A percentile compares a stretch with the other conserved stretches of the same genome.
These are phyloP conservation scores for Lactarius hengduanensis DNA, from an alignment of 768 basidiomycete genomes.

Conservation along the genomic window DNA sequence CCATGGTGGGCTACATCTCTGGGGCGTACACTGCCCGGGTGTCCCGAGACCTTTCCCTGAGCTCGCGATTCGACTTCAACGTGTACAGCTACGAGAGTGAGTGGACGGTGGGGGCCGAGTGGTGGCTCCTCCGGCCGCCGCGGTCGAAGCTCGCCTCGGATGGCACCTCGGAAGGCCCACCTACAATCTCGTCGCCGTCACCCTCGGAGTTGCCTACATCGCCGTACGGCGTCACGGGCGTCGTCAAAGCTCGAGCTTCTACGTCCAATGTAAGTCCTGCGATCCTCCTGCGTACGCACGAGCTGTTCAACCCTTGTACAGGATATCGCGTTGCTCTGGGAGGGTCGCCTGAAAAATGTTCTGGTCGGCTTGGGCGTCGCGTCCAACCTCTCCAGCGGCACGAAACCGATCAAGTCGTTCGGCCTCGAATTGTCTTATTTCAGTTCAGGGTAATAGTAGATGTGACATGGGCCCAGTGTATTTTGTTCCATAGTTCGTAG, in stretches of 20 bases:
- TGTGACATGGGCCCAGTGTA: neutral
- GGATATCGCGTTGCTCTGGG: constrained; percentile 93
- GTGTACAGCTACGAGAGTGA: constrained; percentile 97
- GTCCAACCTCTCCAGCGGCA: constrained; percentile 82
- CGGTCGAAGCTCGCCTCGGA: constrained; percentile 34
- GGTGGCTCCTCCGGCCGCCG: constrained; percentile 84
- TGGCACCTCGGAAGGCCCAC: constrained; percentile 31
- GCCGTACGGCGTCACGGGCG: constrained; percentile 59
- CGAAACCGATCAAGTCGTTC: constrained; percentile 84
- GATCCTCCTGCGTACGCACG: neutral
- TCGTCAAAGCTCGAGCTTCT: constrained; percentile 86
- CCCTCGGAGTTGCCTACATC: constrained; percentile 28
- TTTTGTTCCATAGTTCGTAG: constrained; percentile 7
- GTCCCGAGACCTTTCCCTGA: constrained; percentile 79
- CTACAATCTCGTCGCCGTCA: constrained; percentile 27
- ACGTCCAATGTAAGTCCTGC: constrained; percentile 71
- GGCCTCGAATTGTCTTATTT: constrained; percentile 96
- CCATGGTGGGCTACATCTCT: constrained; percentile 92
- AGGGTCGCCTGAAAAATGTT: constrained; percentile 87
- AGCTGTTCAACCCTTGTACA: constrained; percentile 34
- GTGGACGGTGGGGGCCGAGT: constrained; percentile 93
- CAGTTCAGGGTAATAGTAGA: constrained; percentile 50
- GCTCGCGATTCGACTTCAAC: constrained; percentile 93
- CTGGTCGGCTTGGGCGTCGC: constrained; percentile 87
- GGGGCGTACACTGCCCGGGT: constrained; percentile 89